Evolutionary conservation across 2,329 filamentous ascomycete genomes (phyloP).

Genomic region (Rhexocercosporidium sp.): DNA sequence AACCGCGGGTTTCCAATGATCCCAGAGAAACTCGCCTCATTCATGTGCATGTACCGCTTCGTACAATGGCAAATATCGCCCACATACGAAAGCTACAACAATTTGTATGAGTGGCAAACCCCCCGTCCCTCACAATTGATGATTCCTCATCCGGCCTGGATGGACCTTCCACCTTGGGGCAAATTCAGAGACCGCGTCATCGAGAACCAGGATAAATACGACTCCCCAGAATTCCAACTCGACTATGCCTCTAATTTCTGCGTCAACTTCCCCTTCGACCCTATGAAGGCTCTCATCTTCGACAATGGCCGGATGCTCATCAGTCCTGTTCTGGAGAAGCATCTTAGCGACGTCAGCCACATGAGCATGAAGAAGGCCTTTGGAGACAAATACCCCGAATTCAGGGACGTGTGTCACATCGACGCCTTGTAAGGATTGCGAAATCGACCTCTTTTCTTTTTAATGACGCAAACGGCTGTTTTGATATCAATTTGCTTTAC

Average conservation of each 20-base stretch:
- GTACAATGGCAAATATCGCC: conserved; percentile 41
- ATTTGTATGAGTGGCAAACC: conserved; percentile 38
- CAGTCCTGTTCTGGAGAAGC: conserved; percentile 33
- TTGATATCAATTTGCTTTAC: conserved; percentile 6
- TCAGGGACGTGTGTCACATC: conserved; percentile 38
- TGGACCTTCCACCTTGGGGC: conserved; percentile 40
- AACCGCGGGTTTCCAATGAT: conserved; percentile 37
- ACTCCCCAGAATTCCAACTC: conserved; percentile 38
- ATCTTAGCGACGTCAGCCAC: conserved; percentile 35
- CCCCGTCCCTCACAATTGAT: conserved; percentile 32
- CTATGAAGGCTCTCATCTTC: conserved; percentile 37
- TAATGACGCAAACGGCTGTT: neutral
- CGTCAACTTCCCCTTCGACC: conserved; percentile 38
- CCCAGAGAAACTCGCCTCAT: conserved; percentile 39
- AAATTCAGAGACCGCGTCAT: conserved; percentile 39
- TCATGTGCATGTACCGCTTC: conserved; percentile 42
- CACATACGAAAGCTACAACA: conserved; percentile 32
- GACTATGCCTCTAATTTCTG: conserved; percentile 36
- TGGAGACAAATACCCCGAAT: conserved; percentile 40
- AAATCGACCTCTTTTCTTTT: neutral
- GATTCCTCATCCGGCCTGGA: conserved; percentile 40
- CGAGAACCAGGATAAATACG: conserved; percentile 37
- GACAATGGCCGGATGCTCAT: conserved; percentile 36
- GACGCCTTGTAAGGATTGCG: conserved; percentile 32
- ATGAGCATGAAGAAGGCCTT: conserved; percentile 41